A percentile compares a stretch with the other conserved stretches of the same genome.
Conservation (phyloP, 495 filamentous ascomycete genomes). For the Arthonia radiata region DNA sequence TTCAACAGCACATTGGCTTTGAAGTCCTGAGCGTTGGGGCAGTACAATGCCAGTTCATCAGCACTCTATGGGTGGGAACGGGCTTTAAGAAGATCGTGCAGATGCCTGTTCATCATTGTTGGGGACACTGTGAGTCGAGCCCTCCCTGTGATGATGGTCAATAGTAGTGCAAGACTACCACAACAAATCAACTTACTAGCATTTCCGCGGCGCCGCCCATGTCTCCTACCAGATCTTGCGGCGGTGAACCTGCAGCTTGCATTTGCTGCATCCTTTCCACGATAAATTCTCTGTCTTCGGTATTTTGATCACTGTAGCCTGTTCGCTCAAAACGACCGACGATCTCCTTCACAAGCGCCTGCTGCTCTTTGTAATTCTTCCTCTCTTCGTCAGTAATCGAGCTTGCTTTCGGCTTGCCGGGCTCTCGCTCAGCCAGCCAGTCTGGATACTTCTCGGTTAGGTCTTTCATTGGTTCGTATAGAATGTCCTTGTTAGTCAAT, state of each 20-base stretch:
- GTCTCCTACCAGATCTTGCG: conserved; percentile 71
- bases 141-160: too few relatives aligned
- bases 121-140: conserved; percentile 45
- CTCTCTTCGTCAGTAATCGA: conserved; percentile 57
- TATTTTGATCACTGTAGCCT: conserved; percentile 56
- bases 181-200: too few relatives aligned
- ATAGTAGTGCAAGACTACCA: too few relatives aligned
- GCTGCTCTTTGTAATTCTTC: conserved; percentile 58
- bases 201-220: conserved; percentile 56
- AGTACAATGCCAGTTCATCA: too few relatives aligned
- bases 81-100: too few relatives aligned
- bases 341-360: conserved; percentile 61
- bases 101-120: conserved; percentile 41
- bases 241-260: conserved; percentile 83
- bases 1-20: too few relatives aligned
- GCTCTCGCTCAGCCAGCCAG: conserved; percentile 71
- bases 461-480: conserved; percentile 98
- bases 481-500: conserved; percentile 87
- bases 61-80: too few relatives aligned
- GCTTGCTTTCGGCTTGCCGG: conserved; percentile 37
- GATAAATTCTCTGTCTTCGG: conserved; percentile 68
- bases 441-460: conserved; percentile 67
- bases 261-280: conserved; percentile 94
- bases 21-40: too few relatives aligned
- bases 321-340: conserved; percentile 63